Percentiles rank a stretch among this genome's conserved stretches.
Evolutionary conservation across 2,329 filamentous ascomycete species (phyloP).

Genomic region (Exophiala aquamarina): DNA sequence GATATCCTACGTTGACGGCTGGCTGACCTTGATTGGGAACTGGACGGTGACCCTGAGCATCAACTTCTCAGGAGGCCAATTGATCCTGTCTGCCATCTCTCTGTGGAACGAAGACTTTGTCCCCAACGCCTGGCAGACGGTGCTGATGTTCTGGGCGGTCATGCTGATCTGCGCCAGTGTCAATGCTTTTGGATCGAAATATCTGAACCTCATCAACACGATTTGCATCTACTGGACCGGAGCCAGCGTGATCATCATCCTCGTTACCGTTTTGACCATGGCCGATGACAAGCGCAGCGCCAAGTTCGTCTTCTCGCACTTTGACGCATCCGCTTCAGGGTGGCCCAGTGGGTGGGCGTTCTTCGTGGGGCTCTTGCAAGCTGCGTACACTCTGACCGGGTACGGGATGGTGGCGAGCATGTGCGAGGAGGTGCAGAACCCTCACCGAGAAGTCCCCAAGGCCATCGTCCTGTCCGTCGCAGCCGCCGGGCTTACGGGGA

Average conservation of each 20-base stretch:
- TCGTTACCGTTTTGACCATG: constrained; percentile 48
- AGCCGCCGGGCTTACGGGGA: constrained; percentile 51
- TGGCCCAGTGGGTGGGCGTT: constrained; percentile 64
- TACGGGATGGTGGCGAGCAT: constrained; percentile 65
- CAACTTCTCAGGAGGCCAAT: constrained; percentile 71
- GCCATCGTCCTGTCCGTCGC: constrained; percentile 51
- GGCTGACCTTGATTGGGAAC: constrained; percentile 71
- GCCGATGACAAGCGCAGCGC: constrained; percentile 51
- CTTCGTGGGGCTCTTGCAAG: constrained; percentile 52
- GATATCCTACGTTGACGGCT: constrained; percentile 69
- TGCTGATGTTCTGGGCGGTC: constrained; percentile 71
- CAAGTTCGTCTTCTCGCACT: constrained; percentile 55
- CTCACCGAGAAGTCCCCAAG: constrained; percentile 50
- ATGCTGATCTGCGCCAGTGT: constrained; percentile 64
- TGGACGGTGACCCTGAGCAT: constrained; percentile 66
- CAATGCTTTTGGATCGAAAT: constrained; percentile 64
- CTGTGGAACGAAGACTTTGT: constrained; percentile 69
- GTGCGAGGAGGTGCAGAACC: constrained; percentile 50
- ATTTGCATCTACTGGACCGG: constrained; percentile 72
- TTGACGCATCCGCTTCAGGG: constrained; percentile 48
- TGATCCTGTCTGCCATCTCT: constrained; percentile 67
- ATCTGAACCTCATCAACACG: constrained; percentile 69
- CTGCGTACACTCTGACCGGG: constrained; percentile 44
- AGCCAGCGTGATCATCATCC: constrained; percentile 53
- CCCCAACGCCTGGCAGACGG: constrained; percentile 67